Evolutionary conservation across 495 filamentous ascomycete genomes (phyloP).

Genomic region (Penicillium paxilli): DNA sequence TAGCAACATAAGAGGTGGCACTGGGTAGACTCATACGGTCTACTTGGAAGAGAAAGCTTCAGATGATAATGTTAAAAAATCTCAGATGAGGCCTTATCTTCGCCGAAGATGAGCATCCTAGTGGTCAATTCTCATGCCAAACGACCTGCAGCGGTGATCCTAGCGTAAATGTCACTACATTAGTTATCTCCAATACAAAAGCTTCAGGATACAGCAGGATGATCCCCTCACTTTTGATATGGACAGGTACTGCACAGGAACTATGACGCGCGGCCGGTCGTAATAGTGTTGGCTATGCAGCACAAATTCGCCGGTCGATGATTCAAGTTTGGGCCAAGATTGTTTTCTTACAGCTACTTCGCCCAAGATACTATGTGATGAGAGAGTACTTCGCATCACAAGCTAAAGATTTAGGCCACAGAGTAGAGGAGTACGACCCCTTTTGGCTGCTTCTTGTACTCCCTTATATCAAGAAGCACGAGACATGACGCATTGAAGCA

Average conservation of each 20-base stretch:
- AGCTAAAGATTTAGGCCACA: not conserved
- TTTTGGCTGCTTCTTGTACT: conserved; percentile 18
- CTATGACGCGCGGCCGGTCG: conserved; percentile 28
- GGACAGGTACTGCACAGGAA: conserved; percentile 22
- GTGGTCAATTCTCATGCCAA: conserved; percentile 6
- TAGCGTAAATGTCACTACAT: conserved; percentile 1
- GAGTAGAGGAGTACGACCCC: conserved; percentile 4
- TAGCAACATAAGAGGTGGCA: too few relatives aligned
- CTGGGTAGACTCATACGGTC: too few relatives aligned
- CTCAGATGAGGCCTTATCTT: not conserved
- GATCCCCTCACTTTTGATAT: conserved; percentile 10
- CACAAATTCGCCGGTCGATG: conserved; percentile 7
- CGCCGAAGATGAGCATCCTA: not conserved
- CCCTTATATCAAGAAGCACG: conserved; percentile 11
- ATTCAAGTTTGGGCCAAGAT: conserved; percentile 17
- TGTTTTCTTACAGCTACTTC: conserved; percentile 4
- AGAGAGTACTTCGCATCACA: not conserved
- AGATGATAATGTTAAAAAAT: not conserved
- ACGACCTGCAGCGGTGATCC: conserved; percentile 18
- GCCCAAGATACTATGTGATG: not conserved
- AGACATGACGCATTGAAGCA: conserved; percentile 17
- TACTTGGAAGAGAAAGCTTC: not conserved
- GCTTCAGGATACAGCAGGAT: not conserved
- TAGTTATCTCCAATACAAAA: not conserved
- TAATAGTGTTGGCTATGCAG: conserved; percentile 14